Evolutionary conservation across 805 yeast genomes (phyloP), one percentile per base, ranked within the genome.

Genomic region (Nakazawaea ambrosiae): DNA sequence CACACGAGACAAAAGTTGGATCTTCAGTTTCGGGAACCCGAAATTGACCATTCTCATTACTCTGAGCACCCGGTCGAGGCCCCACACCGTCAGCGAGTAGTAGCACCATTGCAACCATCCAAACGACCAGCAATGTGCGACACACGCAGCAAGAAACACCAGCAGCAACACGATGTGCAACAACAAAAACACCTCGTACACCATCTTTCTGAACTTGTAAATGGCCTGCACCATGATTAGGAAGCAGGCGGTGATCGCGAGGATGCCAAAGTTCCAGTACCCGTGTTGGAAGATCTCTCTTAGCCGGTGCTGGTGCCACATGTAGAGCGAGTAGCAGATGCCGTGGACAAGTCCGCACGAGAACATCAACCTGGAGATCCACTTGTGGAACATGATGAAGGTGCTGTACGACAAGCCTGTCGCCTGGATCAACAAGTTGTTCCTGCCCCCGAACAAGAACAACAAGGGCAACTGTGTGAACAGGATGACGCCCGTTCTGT

Each of bases 381-480:
- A 68, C 46, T 65, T 65, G 46, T 70, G 76, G 43, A 56, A 66
- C 12, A 58, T 44, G 24, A 66, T 58, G 47, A 65, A 68, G 2
- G 66, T 56, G 20, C 64, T 55, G 48, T 54, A 68, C 31, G 59
- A 62, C 68, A 77, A 65, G 1, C 78, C 73, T 0, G 81, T 68
- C 11, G 69, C 15, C 67, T 73, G 68, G 37, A 67, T 66, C 39
- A 76, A 55, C 24, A 76, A 49, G 49, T 76, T 77, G 53, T 76
- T 77, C 39, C 81, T 53, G 27, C 79, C 72, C 2, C 79, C 81
- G 53, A 77, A 76, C 35, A 75, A 54, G 15, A 71, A 57, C 30
- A 75, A 45, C 23, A 71, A 54, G 3, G 84, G 83, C 31, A 66
- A 43, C 41, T 65, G 62, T 45, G 67, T 50, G 49, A 45, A 53